Evolutionary conservation across 2,329 filamentous ascomycete species (phyloP).

Genomic region (Diaporthe capsici): DNA sequence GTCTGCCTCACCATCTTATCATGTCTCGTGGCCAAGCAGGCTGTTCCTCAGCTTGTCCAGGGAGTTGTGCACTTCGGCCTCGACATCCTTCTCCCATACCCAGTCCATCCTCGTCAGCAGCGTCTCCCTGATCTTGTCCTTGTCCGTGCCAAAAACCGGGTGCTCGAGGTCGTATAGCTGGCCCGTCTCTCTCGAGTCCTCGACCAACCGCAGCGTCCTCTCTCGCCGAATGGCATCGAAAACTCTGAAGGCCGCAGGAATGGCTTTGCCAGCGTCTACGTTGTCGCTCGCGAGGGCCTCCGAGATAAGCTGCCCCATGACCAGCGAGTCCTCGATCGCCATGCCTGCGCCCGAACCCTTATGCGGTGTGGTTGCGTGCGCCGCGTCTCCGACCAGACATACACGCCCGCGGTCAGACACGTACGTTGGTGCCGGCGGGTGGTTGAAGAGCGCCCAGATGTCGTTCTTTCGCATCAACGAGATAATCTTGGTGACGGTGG

Average conservation of each 20-base stretch:
- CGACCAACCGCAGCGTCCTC: slow-evolving; percentile 63
- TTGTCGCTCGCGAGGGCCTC: slow-evolving; percentile 33
- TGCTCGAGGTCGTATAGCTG: slow-evolving; percentile 56
- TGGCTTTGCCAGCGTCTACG: slow-evolving; percentile 51
- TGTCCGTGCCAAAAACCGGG: slow-evolving; percentile 34
- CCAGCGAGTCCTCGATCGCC: slow-evolving; percentile 44
- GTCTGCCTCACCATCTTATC: background rate
- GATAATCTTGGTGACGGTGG: slow-evolving; percentile 50
- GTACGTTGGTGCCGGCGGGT: slow-evolving; percentile 58
- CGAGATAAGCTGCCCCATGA: slow-evolving; percentile 43
- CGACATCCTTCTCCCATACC: slow-evolving; percentile 39
- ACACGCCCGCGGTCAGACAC: slow-evolving; percentile 45
- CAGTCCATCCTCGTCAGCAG: slow-evolving; percentile 40
- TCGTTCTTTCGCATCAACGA: slow-evolving; percentile 48
- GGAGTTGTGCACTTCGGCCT: slow-evolving; percentile 28
- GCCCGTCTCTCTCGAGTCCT: slow-evolving; percentile 62
- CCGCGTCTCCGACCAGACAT: slow-evolving; percentile 41
- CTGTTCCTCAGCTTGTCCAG: slow-evolving; percentile 33
- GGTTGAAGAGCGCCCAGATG: slow-evolving; percentile 62
- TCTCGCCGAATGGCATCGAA: slow-evolving; percentile 61
- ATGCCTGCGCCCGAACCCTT: slow-evolving; percentile 45
- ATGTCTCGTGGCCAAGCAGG: slow-evolving; percentile 22
- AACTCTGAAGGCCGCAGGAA: slow-evolving; percentile 60
- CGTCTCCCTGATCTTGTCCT: slow-evolving; percentile 38
- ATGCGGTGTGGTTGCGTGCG: slow-evolving; percentile 46